Evolutionary conservation across 1,139 yeast genomes (phyloP).

Genomic region (Saccharomyces pastorianus): DNA sequence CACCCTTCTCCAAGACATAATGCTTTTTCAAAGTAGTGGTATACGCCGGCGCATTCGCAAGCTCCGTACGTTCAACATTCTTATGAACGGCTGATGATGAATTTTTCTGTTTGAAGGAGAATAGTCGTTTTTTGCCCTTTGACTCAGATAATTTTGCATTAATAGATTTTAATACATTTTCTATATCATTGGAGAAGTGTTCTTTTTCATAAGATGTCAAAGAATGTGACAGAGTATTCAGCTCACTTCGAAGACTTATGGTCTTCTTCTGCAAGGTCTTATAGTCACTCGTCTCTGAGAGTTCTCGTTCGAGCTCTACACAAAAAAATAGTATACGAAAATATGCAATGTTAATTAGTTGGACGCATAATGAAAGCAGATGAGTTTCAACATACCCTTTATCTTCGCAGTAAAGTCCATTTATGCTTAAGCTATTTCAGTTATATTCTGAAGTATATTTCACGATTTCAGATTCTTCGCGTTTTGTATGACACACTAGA

Average conservation of each 20-base stretch:
- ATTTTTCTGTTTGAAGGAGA: not conserved
- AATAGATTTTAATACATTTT: conserved; percentile 11
- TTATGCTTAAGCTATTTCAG: not conserved
- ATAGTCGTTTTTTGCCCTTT: not conserved
- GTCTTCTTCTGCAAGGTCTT: conserved; percentile 1
- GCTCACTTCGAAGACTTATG: conserved; percentile 8
- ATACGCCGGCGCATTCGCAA: not conserved
- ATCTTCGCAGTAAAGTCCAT: not conserved
- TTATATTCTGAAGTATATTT: no score
- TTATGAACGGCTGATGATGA: not conserved
- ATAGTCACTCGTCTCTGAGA: conserved; percentile 5
- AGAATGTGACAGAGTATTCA: conserved; percentile 10
- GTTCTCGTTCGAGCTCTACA: not conserved
- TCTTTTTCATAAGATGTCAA: conserved; percentile 19
- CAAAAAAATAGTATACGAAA: not conserved
- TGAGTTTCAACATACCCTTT: not conserved
- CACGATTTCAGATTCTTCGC: not conserved
- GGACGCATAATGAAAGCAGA: not conserved
- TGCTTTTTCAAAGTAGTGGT: not conserved
- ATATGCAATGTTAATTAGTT: not conserved
- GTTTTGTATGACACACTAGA: no score
- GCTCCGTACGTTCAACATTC: not conserved
- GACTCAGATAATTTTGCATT: conserved; percentile 3
- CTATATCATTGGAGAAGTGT: conserved; percentile 12
- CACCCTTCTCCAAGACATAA: not conserved